Base-by-base conservation (phyloP, 108 stramenopile species). In the Nannochloropsis granulata region DNA sequence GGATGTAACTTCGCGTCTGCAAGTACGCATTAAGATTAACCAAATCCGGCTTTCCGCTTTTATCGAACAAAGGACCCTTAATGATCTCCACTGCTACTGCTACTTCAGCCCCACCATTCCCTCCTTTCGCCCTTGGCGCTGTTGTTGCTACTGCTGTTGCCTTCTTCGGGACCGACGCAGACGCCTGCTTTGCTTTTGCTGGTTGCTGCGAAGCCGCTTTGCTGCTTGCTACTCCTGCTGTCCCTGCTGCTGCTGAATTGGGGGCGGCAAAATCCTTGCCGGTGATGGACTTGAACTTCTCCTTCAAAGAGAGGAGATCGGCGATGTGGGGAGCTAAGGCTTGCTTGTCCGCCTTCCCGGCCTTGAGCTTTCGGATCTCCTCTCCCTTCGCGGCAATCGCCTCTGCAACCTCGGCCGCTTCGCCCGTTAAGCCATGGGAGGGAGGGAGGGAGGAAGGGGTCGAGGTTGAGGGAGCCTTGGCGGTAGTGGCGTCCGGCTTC, bases 321-420 rank as follows among this genome's bases (percentile, higher is more conserved):
- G 85, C 84, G 82, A 89, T 87, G 85, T 85, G 83, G 80, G 87
- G 84, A 44, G 25, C n/a, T 2, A 89, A 43, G 24, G 81, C 42
- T 12, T 84, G 88, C 82, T 89, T 89, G 45, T 85, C 82, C 23
- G 78, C 85, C 86, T 89, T 89, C 13, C 56, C 86, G 44, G 85
- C 85, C 78, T 89, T 89, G 25, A 88, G 43, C 25, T 83, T 83
- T 42, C 88, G 85, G 78, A 89, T 90, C 16, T 19, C 78, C 45
- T 84, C 78, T 23, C 83, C 83, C 78, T 82, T 26, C 44, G 85
- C 43, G 12, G 14, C 83, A 79, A 19, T 83, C 8, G 16, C 24
- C n/a, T 23, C 44, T 21, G 24, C 23, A 14, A 86, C 78, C 79
- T 83, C 83, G 34, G 79, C 83, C 13, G 23, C 84, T 23, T 82